Conservation (phyloP, 306 rosid genomes). For the Acacia crassicarpa region DNA sequence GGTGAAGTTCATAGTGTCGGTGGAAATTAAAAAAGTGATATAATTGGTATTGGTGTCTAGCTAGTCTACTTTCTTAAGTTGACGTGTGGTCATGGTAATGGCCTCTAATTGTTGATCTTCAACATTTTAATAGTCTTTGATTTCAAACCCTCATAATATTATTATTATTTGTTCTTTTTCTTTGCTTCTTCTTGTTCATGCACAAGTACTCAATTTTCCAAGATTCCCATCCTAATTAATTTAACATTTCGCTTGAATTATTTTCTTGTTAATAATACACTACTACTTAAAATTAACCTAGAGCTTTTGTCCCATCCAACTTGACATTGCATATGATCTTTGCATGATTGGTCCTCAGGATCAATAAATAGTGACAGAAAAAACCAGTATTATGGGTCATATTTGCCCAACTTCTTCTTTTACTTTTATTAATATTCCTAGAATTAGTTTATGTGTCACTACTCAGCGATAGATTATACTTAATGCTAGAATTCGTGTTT, state of each 20-base stretch:
- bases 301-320: neutral
- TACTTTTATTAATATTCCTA: no score
- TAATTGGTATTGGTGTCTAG: conserved; percentile 31
- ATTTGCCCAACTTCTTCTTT: neutral
- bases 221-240: conserved; percentile 36
- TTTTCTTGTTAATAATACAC: neutral
- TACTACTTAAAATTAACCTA: neutral
- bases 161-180: conserved; percentile 10
- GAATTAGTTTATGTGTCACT: no score
- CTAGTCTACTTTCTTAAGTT: conserved; percentile 17
- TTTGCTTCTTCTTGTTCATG: conserved; percentile 25
- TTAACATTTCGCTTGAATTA: neutral
- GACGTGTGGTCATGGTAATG: conserved; percentile 33
- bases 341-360: neutral
- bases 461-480: no score
- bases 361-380: neutral
- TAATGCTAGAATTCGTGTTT: no score
- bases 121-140: conserved; percentile 26
- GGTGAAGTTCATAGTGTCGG: conserved; percentile 31
- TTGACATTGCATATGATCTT: neutral
- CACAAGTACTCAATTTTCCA: conserved; percentile 7
- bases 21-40: conserved; percentile 6
- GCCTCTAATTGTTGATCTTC: neutral
- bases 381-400: neutral
- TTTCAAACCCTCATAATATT: neutral